Conservation (phyloP, 495 filamentous ascomycete genomes). For the Penicillium canescens region DNA sequence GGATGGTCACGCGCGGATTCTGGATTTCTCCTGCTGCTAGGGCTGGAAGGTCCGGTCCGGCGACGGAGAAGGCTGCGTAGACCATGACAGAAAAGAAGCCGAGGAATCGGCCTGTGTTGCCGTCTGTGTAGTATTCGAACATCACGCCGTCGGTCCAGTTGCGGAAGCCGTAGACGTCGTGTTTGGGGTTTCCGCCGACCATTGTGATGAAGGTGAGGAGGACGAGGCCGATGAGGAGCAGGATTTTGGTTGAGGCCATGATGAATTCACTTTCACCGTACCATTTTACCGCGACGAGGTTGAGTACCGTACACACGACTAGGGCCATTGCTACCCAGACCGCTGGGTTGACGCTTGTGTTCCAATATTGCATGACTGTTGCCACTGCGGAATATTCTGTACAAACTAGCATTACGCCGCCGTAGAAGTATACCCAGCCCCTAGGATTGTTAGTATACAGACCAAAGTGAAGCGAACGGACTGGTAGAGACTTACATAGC, state of each 20-base stretch:
- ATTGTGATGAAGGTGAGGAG: slow-evolving; percentile 69
- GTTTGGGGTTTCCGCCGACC: slow-evolving; percentile 62
- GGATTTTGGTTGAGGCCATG: slow-evolving; percentile 72
- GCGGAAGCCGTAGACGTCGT: slow-evolving; percentile 66
- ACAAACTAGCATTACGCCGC: slow-evolving; percentile 49
- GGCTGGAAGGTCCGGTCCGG: slow-evolving; percentile 66
- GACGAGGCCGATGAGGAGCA: slow-evolving; percentile 70
- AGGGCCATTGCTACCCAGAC: slow-evolving; percentile 75
- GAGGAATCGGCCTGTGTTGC: slow-evolving; percentile 37
- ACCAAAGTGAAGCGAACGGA: slow-evolving; percentile 1
- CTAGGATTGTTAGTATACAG: slow-evolving; percentile 21
- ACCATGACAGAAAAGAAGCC: slow-evolving; percentile 45
- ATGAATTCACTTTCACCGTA: slow-evolving; percentile 77
- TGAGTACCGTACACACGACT: slow-evolving; percentile 61
- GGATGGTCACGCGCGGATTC: slow-evolving; percentile 73
- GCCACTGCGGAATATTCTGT: slow-evolving; percentile 69
- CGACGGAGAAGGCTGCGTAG: slow-evolving; percentile 50
- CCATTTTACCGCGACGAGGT: slow-evolving; percentile 66
- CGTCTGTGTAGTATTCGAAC: slow-evolving; percentile 34
- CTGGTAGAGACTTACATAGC: slow-evolving; percentile 45
- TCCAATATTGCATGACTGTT: slow-evolving; percentile 73
- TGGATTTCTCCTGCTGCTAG: slow-evolving; percentile 81
- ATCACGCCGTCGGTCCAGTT: slow-evolving; percentile 57
- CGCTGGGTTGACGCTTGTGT: slow-evolving; percentile 44
- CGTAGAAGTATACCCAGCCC: slow-evolving; percentile 43